phyloP scores from a whole-genome alignment of 371 early-diverging fungal species.

The Saksenaea oblongispora region DNA sequence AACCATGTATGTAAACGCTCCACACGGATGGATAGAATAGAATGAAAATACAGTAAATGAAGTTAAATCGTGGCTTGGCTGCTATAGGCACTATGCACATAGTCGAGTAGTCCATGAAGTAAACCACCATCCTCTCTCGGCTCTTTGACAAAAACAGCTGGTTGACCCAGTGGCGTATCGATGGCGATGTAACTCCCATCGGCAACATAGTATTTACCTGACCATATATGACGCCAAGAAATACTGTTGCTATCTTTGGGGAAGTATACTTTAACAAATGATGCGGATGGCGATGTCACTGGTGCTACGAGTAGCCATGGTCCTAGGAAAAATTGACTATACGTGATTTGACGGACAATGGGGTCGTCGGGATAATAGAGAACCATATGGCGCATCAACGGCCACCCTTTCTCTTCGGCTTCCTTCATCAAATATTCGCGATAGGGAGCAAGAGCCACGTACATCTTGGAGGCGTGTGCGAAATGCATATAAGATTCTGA shows the following conservation, averaged over 20 bases:
- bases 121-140: slow-evolving; percentile 44
- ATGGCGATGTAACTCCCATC: slow-evolving; percentile 40
- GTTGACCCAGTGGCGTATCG: slow-evolving; percentile 46
- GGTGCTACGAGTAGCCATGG: slow-evolving; percentile 40
- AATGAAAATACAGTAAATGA: background rate
- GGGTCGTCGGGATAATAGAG: slow-evolving; percentile 51
- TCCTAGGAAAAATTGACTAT: slow-evolving; percentile 43
- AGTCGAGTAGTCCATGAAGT: slow-evolving; percentile 35
- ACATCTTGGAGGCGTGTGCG: slow-evolving; percentile 41
- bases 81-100: slow-evolving; percentile 17
- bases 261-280: slow-evolving; percentile 51
- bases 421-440: slow-evolving; percentile 42
- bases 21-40: background rate
- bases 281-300: slow-evolving; percentile 29
- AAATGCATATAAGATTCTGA: slow-evolving; percentile 41
- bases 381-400: slow-evolving; percentile 50
- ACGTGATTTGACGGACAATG: slow-evolving; percentile 29
- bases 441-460: slow-evolving; percentile 35
- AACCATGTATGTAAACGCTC: background rate
- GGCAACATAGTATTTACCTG: slow-evolving; percentile 39
- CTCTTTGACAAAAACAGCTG: slow-evolving; percentile 48
- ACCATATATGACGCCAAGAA: slow-evolving; percentile 51
- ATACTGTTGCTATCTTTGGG: slow-evolving; percentile 23
- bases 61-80: background rate
- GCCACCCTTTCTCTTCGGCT: slow-evolving; percentile 51